phyloP scores from a whole-genome alignment of 2,329 filamentous ascomycete species.

The Rutstroemia sp. region DNA sequence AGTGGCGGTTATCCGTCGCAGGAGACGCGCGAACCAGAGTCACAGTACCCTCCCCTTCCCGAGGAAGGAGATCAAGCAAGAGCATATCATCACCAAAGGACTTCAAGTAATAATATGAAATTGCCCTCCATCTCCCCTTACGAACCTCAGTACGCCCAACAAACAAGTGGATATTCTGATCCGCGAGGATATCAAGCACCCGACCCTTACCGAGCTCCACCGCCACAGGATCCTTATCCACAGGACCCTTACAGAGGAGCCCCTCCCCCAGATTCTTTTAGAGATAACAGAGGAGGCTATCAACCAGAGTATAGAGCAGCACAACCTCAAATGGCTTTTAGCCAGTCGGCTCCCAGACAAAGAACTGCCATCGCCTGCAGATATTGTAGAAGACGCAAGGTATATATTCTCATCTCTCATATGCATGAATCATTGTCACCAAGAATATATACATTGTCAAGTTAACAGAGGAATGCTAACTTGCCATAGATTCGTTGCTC shows the following conservation, averaged over 20 bases:
- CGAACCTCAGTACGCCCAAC: slow-evolving; percentile 20
- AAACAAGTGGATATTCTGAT: slow-evolving; percentile 21
- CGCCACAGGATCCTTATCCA: neutral
- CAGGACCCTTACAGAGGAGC: neutral
- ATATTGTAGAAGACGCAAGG: slow-evolving; percentile 53
- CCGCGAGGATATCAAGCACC: slow-evolving; percentile 13
- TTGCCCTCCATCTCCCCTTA: slow-evolving; percentile 29
- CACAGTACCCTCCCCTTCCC: slow-evolving; percentile 26
- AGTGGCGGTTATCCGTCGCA: slow-evolving; percentile 23
- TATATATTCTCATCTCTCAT: slow-evolving; percentile 24
- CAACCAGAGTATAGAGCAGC: slow-evolving; percentile 22
- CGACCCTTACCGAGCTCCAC: slow-evolving; percentile 22
- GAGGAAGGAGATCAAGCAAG: slow-evolving; percentile 29
- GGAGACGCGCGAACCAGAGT: slow-evolving; percentile 19
- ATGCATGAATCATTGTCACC: neutral
- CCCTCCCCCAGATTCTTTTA: slow-evolving; percentile 16
- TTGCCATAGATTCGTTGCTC: slow-evolving; percentile 61
- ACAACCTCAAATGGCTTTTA: slow-evolving; percentile 21
- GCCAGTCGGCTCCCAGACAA: slow-evolving; percentile 48
- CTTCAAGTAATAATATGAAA: slow-evolving; percentile 20
- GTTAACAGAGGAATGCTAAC: slow-evolving; percentile 11
- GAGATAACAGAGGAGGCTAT: slow-evolving; percentile 8
- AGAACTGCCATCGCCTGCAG: slow-evolving; percentile 53
- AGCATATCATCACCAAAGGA: slow-evolving; percentile 25
- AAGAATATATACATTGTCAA: neutral